Evolutionary conservation across 805 yeast species (phyloP).

Genomic region (Wickerhamiella siamensis): DNA sequence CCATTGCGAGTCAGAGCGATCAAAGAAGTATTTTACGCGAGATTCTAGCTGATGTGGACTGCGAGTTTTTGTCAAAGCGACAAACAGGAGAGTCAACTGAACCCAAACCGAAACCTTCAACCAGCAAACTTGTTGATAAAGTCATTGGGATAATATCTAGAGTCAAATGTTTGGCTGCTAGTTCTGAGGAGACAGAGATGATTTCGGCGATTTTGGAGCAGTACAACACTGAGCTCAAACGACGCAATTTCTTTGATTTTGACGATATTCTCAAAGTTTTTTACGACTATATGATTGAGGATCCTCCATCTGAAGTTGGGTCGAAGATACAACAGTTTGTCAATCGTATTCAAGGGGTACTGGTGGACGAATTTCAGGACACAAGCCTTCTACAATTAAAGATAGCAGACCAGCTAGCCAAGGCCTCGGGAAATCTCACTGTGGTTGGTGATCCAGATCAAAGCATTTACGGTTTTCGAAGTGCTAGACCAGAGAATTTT

Average conservation of each 20-base stretch:
- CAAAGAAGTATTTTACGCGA: conserved; percentile 8
- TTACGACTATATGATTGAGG: conserved; percentile 32
- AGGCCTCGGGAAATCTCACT: conserved; percentile 35
- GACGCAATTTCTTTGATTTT: conserved; percentile 47
- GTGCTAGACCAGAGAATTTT: conserved; percentile 62
- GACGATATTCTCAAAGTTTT: conserved; percentile 64
- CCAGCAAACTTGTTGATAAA: background rate
- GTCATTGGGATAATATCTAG: background rate
- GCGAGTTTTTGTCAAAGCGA: background rate
- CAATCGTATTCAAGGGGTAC: conserved; percentile 45
- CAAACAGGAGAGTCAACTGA: background rate
- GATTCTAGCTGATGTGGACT: background rate
- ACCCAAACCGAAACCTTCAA: too few species aligned
- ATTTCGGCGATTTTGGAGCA: conserved; percentile 28
- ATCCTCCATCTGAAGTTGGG: conserved; percentile 18
- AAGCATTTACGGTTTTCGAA: conserved; percentile 77
- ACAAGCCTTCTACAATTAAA: conserved; percentile 66
- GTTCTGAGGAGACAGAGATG: background rate
- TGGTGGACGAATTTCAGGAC: conserved; percentile 93
- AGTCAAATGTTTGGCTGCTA: background rate
- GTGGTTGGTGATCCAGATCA: conserved; percentile 97
- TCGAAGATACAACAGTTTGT: conserved; percentile 25
- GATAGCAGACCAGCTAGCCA: conserved; percentile 41
- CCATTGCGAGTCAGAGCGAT: conserved; percentile 59
- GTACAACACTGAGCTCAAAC: conserved; percentile 38